These are phyloP conservation scores for Staphylotrichum tortipilum DNA, from an alignment of 495 filamentous ascomycete genomes.

Conservation along the genomic window DNA sequence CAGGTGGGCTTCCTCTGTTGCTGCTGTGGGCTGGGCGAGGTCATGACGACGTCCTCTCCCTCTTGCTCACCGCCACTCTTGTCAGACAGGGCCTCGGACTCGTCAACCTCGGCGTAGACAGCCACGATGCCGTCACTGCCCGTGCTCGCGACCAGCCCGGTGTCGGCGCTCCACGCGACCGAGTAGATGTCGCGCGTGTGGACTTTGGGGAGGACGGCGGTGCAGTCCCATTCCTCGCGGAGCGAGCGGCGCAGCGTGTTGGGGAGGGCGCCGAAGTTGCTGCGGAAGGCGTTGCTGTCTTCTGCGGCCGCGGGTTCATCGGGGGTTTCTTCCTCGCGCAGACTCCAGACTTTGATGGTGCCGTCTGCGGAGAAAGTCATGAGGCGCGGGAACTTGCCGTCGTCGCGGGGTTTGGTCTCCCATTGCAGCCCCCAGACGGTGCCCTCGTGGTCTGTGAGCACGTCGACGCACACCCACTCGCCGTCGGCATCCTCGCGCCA, in stretches of 20 bases:
- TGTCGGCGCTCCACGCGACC: conserved; percentile 65
- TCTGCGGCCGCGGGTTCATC: conserved; percentile 11
- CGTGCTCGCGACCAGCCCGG: conserved; percentile 68
- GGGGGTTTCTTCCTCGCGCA: conserved; percentile 41
- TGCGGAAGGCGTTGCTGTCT: conserved; percentile 9
- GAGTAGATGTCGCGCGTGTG: conserved; percentile 79
- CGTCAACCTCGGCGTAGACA: conserved; percentile 59
- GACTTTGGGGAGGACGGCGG: conserved; percentile 56
- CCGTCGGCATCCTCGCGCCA: conserved; percentile 81
- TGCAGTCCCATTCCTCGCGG: conserved; percentile 75
- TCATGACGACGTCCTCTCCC: conserved; percentile 31
- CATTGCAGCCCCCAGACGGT: conserved; percentile 90
- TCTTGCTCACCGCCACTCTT: too few species aligned
- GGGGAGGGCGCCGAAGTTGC: conserved; percentile 46
- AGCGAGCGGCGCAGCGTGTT: conserved; percentile 70
- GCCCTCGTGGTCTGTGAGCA: conserved; percentile 62
- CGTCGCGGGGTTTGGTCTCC: conserved; percentile 45
- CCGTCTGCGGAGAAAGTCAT: conserved; percentile 71
- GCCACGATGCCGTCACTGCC: conserved; percentile 81
- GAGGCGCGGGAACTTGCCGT: conserved; percentile 49
- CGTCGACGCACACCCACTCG: conserved; percentile 87
- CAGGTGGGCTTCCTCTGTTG: conserved; percentile 39
- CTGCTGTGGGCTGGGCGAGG: background rate
- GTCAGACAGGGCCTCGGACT: too few species aligned
- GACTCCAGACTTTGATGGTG: conserved; percentile 68